Base-by-base conservation (phyloP, 2,329 filamentous ascomycete species). In the Gaeumannomyces sp. region DNA sequence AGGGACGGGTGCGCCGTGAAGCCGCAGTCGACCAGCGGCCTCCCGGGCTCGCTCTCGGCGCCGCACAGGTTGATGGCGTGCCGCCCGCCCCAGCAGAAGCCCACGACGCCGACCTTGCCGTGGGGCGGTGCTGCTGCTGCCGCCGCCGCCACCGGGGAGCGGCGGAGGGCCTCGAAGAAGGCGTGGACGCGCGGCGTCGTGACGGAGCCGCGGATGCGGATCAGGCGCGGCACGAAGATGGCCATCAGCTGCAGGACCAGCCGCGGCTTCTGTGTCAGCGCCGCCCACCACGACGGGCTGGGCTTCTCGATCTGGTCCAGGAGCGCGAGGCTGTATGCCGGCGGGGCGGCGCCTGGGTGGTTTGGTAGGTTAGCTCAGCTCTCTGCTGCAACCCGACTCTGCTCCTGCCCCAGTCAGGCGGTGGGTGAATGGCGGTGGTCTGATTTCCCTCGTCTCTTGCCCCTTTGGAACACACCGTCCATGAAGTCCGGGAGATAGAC, bases 71-170 rank as follows among this genome's bases (percentile, higher is more conserved):
- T 71, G 11, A 85, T 71, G 2, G 78, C 74, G 68, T 86, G 80
- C 67, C 83, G 82, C 29, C 84, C 86, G 28, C 86, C 86, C 85
- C 85, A 89, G 76, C 85, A 88, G 75, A 86, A 88, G 0, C 86
- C 86, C 0, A 83, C 83, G 0, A 78, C 81, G 28, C 80, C 84
- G 60, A 88, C 73, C 65, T 78, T 79, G 29, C 16, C 58, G 58
- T 27, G 6, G 14, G 73, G 71, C 65, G 64, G 50, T 69, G 63
- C 53, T 4, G 67, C 65, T 10, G 71, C 35, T 11, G 2, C 35
- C 71, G 58, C 6, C 19, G n/a, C 10, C n/a, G 56, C 4, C 56
- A n/a, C n/a, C 27, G 38, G 38, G 14, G 64, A 14, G 35, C 27
- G 25, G 53, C 73, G 78, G 4, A 81, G 67, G 4, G 72, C 68